Evolutionary conservation across 805 yeast genomes (phyloP), one percentile per base, ranked within the genome.

Genomic region (Candida adriatica): DNA sequence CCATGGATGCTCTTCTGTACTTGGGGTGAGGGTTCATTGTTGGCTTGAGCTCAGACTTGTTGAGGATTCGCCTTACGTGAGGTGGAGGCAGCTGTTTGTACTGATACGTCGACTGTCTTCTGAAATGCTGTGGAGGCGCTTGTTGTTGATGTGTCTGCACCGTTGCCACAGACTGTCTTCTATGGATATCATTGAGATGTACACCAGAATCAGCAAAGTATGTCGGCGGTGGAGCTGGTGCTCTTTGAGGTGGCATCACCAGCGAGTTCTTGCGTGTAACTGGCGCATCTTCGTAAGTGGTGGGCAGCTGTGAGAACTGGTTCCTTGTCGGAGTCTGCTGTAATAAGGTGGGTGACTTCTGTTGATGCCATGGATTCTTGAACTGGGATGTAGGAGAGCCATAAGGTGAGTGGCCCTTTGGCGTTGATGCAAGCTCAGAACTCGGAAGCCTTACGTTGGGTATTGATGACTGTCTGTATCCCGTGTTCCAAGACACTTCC

Each of bases 1-100:
- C 70, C 29, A 75, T 65, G 0, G 85, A 75, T 8, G 85, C 80
- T 35, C 92, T 61, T 41, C 92, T 62, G 46, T 71, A 79, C 56
- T 76, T 77, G 3, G 88, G 88, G 30, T 67, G 70, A n/a, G 58
- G 55, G 47, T 81, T 78, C 4, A 68, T 37, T 10, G 62, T 57
- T 0, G 94, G 94, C n/a, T 59, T 61, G 38, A 82, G 56, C 33
- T 81, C 86, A n/a, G 58, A 38, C 30, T 55, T 60, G 28, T 58
- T 53, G 21, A 51, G 51, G 13, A 78, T 55, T 34, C 56, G 62
- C 14, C 53, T 48, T 41, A 72, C 67, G 30, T 54, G 59, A 1
- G 90, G 90, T 1, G 72, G 63, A n/a, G 53, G 32, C 45, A 55
- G 19, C 43, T 35, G 61, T 26, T 60, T 46, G 20, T 34, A 38